Evolutionary conservation across 495 filamentous ascomycete genomes (phyloP).

Genomic region (Podospora didyma): DNA sequence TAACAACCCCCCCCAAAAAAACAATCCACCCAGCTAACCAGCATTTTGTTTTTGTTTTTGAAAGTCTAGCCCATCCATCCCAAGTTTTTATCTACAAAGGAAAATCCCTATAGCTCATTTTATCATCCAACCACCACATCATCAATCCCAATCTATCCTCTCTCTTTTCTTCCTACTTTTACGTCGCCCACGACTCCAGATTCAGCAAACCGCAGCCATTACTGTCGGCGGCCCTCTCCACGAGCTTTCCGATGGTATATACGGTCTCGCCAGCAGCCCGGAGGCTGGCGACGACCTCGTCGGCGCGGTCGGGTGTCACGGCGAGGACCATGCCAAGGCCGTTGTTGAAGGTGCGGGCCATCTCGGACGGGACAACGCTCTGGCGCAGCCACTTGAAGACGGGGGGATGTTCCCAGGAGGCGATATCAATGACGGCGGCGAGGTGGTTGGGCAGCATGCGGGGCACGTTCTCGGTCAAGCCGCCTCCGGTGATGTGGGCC

Average conservation of each 20-base stretch:
- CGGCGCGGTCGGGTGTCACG: conserved; percentile 55
- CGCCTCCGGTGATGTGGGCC: conserved; percentile 94
- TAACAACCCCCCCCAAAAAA: no score
- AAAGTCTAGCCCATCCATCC: no score
- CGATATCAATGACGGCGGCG: conserved; percentile 71
- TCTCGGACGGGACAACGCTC: conserved; percentile 68
- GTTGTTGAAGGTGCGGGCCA: conserved; percentile 89
- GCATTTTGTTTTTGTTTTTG: no score
- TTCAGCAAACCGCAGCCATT: conserved; percentile 67
- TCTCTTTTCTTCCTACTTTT: no score
- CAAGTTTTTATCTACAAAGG: no score
- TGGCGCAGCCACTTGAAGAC: conserved; percentile 83
- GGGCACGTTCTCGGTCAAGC: conserved; percentile 86
- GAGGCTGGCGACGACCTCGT: conserved; percentile 51
- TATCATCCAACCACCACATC: no score
- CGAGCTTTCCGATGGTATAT: conserved; percentile 68
- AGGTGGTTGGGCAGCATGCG: conserved; percentile 79
- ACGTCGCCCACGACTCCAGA: conserved; percentile 62
- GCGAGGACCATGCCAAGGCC: conserved; percentile 91
- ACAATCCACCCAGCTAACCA: no score
- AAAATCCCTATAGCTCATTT: no score
- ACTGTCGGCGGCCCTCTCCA: conserved; percentile 43
- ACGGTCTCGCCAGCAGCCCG: conserved; percentile 69
- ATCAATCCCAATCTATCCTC: no score
- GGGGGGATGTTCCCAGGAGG: conserved; percentile 63